A percentile compares a stretch with the other conserved stretches of the same genome.
Conservation (phyloP, 805 yeast species). For the Saturnispora halmiae region DNA sequence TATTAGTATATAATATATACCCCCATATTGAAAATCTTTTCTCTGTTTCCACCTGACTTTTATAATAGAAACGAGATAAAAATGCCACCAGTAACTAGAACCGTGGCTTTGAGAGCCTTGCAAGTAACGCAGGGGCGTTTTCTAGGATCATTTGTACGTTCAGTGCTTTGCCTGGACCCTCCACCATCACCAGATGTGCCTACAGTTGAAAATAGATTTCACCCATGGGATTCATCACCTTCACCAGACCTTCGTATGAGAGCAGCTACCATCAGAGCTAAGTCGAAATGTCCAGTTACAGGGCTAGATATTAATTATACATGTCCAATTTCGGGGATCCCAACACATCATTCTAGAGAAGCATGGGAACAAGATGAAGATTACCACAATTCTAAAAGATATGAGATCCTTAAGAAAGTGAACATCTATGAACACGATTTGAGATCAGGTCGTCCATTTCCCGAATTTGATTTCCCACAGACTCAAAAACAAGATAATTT, state of each 20-base stretch:
- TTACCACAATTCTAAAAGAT: constrained; percentile 59
- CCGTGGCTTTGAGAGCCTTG: neutral
- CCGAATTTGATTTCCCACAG: constrained; percentile 90
- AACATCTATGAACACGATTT: constrained; percentile 92
- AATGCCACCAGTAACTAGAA: neutral
- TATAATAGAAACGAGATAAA: neutral
- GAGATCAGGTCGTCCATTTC: constrained; percentile 87
- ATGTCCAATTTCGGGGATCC: constrained; percentile 92
- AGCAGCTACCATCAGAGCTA: constrained; percentile 82
- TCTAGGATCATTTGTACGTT: constrained; percentile 29
- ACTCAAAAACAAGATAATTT: constrained; percentile 64
- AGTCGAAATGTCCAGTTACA: constrained; percentile 89
- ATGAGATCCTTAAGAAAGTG: constrained; percentile 73
- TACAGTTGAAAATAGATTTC: constrained; percentile 62
- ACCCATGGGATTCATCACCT: constrained; percentile 91
- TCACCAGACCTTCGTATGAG: constrained; percentile 78
- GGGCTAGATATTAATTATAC: constrained; percentile 68
- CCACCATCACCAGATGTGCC: constrained; percentile 60
- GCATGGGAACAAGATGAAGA: constrained; percentile 80
- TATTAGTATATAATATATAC: too few species aligned
- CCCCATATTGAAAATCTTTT: neutral
- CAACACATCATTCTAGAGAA: constrained; percentile 84
- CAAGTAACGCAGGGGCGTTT: constrained; percentile 13
- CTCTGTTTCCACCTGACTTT: neutral
- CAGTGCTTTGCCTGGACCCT: constrained; percentile 42